Evolutionary conservation across 176 grass and related monocot species (phyloP).

Genomic region (Aegilops umbellulata): DNA sequence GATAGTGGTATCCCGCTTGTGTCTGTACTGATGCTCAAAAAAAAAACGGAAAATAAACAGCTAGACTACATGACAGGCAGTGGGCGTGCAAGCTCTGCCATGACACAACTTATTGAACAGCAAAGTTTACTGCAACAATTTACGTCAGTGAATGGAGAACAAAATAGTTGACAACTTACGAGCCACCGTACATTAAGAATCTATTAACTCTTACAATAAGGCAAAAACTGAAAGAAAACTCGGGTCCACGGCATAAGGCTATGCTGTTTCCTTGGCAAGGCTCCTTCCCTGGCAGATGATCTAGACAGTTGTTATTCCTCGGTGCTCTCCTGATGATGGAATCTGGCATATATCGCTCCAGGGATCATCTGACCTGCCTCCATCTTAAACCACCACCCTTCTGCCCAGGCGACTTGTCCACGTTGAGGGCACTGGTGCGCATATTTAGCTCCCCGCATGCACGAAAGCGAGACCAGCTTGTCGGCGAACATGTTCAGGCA

Average conservation of each 20-base stretch:
- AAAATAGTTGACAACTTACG: conserved; percentile 1
- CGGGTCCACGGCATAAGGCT: neutral
- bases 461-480: conserved; percentile 46
- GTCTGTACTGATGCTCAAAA: too few species aligned
- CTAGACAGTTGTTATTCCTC: neutral
- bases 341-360: neutral
- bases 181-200: neutral
- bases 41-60: too few species aligned
- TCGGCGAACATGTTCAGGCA: conserved; percentile 55
- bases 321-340: neutral
- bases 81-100: too few species aligned
- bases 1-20: too few species aligned
- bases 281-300: neutral
- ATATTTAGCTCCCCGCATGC: conserved; percentile 26
- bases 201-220: neutral
- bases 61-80: too few species aligned
- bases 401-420: neutral
- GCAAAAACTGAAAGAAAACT: conserved; percentile 10
- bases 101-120: too few species aligned
- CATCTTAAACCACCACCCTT: neutral
- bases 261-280: neutral
- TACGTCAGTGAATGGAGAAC: conserved; percentile 7
- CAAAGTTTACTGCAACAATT: neutral
- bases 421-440: neutral
- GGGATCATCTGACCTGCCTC: neutral